phyloP scores from a whole-genome alignment of 805 yeast species.

The Priceomyces haplophilus region DNA sequence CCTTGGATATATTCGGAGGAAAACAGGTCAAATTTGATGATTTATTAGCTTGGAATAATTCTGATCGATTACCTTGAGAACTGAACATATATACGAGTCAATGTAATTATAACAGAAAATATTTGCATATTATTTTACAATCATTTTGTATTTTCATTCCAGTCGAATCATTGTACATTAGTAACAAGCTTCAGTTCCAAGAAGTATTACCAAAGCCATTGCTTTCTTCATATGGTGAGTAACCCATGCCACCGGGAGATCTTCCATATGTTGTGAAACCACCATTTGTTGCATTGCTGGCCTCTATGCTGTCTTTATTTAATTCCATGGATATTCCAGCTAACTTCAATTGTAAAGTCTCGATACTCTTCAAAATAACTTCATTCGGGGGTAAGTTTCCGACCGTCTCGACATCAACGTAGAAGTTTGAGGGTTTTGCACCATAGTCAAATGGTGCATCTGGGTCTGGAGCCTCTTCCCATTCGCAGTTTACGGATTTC shows the following conservation, averaged over 20 bases:
- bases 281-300: constrained; percentile 39
- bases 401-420: constrained; percentile 87
- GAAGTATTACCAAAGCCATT: constrained; percentile 37
- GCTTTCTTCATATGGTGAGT: constrained; percentile 27
- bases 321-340: constrained; percentile 81
- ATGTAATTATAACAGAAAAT: constrained; percentile 2
- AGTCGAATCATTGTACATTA: background rate
- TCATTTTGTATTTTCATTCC: background rate
- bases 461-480: constrained; percentile 92
- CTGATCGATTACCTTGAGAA: constrained; percentile 3
- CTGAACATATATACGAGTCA: background rate
- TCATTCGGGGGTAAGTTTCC: constrained; percentile 88
- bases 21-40: constrained; percentile 70
- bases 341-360: constrained; percentile 81
- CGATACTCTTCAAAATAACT: constrained; percentile 81
- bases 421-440: constrained; percentile 78
- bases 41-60: constrained; percentile 67
- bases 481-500: constrained; percentile 76
- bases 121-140: background rate
- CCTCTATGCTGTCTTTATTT: constrained; percentile 42
- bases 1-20: constrained; percentile 95
- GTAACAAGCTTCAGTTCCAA: constrained; percentile 21
- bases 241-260: constrained; percentile 33
- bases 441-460: constrained; percentile 82
- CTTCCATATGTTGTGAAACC: constrained; percentile 49